phyloP scores from a whole-genome alignment of 208 protist species.

The Crithidia acanthocephali region DNA sequence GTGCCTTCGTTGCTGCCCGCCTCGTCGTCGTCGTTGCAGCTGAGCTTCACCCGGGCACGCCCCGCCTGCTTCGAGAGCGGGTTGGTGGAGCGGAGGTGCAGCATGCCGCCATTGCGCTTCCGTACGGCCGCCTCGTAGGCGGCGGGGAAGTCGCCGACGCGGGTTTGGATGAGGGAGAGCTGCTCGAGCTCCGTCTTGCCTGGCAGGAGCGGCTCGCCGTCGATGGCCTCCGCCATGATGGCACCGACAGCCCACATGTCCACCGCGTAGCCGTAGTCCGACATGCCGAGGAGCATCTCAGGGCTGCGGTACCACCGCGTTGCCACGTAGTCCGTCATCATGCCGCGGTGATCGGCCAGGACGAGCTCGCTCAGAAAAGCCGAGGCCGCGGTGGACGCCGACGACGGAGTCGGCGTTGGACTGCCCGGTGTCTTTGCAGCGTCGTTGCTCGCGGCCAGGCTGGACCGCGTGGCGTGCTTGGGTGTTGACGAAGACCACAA shows the following conservation, averaged over 20 bases:
- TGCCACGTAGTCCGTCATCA: slow-evolving; percentile 92
- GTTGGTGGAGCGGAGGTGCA: slow-evolving; percentile 27
- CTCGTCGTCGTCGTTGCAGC: not conserved
- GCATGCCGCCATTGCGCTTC: slow-evolving; percentile 45
- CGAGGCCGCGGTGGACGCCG: not conserved
- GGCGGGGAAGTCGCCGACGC: slow-evolving; percentile 65
- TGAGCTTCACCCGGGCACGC: not conserved
- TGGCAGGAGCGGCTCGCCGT: slow-evolving; percentile 84
- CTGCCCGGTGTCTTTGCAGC: not conserved
- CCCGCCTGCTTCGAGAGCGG: slow-evolving; percentile 17
- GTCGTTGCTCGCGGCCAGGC: not conserved
- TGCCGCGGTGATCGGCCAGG: slow-evolving; percentile 37
- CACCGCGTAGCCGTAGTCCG: slow-evolving; percentile 74
- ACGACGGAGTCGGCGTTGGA: not conserved
- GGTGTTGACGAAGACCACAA: not conserved
- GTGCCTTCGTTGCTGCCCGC: not conserved
- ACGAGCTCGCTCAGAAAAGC: slow-evolving; percentile 46
- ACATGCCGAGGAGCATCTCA: slow-evolving; percentile 90
- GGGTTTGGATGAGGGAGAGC: slow-evolving; percentile 78
- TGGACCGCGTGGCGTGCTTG: not conserved
- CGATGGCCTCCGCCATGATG: slow-evolving; percentile 90
- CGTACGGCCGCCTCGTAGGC: slow-evolving; percentile 51
- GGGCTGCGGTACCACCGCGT: slow-evolving; percentile 94
- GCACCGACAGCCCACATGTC: slow-evolving; percentile 93
- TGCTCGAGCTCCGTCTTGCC: slow-evolving; percentile 90